Evolutionary conservation across 2,329 filamentous ascomycete genomes (phyloP).

Genomic region (Stylonectria norvegica): DNA sequence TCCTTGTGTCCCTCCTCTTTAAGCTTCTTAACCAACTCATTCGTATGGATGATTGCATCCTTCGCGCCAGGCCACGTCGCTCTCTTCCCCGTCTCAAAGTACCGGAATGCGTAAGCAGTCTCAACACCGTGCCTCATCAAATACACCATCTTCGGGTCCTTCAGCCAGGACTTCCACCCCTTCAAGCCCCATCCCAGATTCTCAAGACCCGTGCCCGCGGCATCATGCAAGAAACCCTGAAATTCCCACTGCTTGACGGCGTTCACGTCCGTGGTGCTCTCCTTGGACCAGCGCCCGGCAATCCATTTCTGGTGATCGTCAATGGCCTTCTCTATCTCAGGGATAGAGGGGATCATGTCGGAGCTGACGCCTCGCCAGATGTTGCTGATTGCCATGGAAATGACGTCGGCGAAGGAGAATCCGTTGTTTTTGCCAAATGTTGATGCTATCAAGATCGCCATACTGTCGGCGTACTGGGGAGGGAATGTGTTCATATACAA

Average conservation of each 20-base stretch:
- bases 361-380: slow-evolving; percentile 34
- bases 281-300: slow-evolving; percentile 18
- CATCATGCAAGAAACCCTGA: slow-evolving; percentile 34
- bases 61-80: slow-evolving; percentile 38
- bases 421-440: slow-evolving; percentile 30
- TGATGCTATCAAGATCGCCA: slow-evolving; percentile 33
- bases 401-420: slow-evolving; percentile 35
- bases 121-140: slow-evolving; percentile 39
- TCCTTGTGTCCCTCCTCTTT: background rate
- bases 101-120: slow-evolving; percentile 38
- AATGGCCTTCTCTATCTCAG: slow-evolving; percentile 29
- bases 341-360: slow-evolving; percentile 24
- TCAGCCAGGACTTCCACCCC: slow-evolving; percentile 41
- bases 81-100: slow-evolving; percentile 40
- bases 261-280: slow-evolving; percentile 13
- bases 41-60: slow-evolving; percentile 11
- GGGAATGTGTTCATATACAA: slow-evolving; percentile 42
- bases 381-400: slow-evolving; percentile 38
- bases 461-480: slow-evolving; percentile 34
- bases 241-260: slow-evolving; percentile 32
- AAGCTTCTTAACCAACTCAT: background rate
- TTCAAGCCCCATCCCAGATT: slow-evolving; percentile 39
- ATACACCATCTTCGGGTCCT: slow-evolving; percentile 35
- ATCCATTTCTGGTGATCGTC: slow-evolving; percentile 28
- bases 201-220: slow-evolving; percentile 42